phyloP scores from a whole-genome alignment of 163 green algal species.

The Volvox carteri region DNA sequence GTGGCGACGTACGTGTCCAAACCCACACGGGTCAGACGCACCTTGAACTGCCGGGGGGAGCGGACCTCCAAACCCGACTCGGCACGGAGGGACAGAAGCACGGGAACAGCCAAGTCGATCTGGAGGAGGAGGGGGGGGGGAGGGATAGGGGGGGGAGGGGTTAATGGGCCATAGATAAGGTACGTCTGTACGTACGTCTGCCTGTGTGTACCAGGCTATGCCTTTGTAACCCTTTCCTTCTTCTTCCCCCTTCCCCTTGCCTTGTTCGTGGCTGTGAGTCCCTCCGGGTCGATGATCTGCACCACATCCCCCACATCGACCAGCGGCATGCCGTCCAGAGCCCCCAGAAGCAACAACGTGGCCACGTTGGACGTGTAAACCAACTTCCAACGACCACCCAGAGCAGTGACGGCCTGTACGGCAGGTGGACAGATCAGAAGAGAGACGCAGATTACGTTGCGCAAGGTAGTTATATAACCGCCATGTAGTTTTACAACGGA shows the following conservation, averaged over 20 bases:
- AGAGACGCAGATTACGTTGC: neutral
- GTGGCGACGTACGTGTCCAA: conserved; percentile 66
- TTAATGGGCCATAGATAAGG: neutral
- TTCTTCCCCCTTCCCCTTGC: conserved; percentile 29
- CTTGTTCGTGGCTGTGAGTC: conserved; percentile 80
- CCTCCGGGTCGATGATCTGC: conserved; percentile 72
- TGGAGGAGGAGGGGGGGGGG: conserved; percentile 22
- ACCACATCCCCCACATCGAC: conserved; percentile 83
- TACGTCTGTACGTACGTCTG: too few species aligned
- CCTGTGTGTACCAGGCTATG: neutral
- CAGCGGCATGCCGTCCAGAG: conserved; percentile 78
- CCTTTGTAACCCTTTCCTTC: neutral
- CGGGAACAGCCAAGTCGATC: conserved; percentile 65
- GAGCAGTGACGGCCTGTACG: conserved; percentile 59
- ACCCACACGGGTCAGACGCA: conserved; percentile 60
- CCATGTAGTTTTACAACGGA: too few species aligned
- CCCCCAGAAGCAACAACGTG: conserved; percentile 77
- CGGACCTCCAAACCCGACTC: conserved; percentile 74
- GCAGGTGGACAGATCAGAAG: neutral
- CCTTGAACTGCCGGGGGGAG: conserved; percentile 79
- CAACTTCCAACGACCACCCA: conserved; percentile 83
- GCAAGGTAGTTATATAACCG: too few species aligned
- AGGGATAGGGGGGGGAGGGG: neutral
- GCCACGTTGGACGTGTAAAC: conserved; percentile 86
- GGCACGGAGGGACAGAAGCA: conserved; percentile 65